A percentile compares a stretch with the other conserved stretches of the same genome.
Evolutionary conservation across 2,329 filamentous ascomycete genomes (phyloP).

Genomic region (Cladosporium sphaerospermum): DNA sequence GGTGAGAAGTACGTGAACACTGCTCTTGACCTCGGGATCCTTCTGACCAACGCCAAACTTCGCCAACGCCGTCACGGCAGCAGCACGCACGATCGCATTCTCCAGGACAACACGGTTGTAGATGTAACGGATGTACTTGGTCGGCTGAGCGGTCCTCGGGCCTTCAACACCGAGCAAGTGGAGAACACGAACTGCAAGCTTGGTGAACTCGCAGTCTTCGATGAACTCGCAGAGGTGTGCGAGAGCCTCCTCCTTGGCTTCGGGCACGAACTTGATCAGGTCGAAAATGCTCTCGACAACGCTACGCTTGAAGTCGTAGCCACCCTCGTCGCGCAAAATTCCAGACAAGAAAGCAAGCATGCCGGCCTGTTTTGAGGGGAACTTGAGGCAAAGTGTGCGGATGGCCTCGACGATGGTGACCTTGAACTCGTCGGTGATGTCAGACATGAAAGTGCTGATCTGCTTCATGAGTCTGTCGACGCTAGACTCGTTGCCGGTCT

Average conservation of each 20-base stretch:
- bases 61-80: conserved; percentile 88
- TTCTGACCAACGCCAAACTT: conserved; percentile 98
- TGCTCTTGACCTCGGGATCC: conserved; percentile 93
- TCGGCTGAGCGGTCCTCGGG: conserved; percentile 89
- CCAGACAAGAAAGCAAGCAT: conserved; percentile 97
- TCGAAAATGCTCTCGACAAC: conserved; percentile 99
- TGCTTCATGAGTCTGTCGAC: conserved; percentile 98
- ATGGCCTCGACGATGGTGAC: conserved; percentile 99
- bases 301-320: conserved; percentile 95
- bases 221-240: conserved; percentile 98
- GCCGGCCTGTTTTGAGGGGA: conserved; percentile 93
- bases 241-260: conserved; percentile 72
- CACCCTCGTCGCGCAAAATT: conserved; percentile 93
- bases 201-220: conserved; percentile 98
- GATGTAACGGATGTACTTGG: conserved; percentile 98
- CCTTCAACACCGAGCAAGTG: conserved; percentile 92
- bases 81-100: conserved; percentile 90
- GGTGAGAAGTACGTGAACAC: conserved; percentile 84
- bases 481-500: conserved; percentile 95
- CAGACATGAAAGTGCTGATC: conserved; percentile 95
- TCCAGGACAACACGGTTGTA: conserved; percentile 97
- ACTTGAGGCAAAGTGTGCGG: conserved; percentile 91
- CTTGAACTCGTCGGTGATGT: conserved; percentile 99
- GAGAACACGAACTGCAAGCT: conserved; percentile 88
- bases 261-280: conserved; percentile 96